Base-by-base conservation (phyloP, 495 filamentous ascomycete species). In the Umbilicaria muhlenbergii region DNA sequence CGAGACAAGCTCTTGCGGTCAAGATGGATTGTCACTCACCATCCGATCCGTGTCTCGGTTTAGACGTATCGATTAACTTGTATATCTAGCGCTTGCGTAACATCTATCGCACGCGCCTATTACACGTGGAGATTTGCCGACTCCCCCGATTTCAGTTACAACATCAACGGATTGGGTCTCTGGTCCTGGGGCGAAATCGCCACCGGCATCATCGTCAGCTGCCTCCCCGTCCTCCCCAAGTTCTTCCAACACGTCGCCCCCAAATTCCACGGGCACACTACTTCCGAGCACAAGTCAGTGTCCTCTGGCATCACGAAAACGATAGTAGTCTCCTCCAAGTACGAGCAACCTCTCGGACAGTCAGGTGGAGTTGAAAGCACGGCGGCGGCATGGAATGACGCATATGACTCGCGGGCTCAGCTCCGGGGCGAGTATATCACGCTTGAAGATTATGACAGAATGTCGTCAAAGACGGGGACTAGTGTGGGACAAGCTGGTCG, bases 231-330 rank as follows among this genome's bases (percentile, higher is more conserved):
- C 41, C 32, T 42, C 2, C 49, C 49, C 1, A 44, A 8, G 14
- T 49, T 50, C 16, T 45, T 51, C 33, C 49, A 50, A 41, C 21
- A 44, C 16, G 8, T 45, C 5, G 38, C 21, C 8, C 46, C 49
- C 2, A 49, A 37, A 19, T 0, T 51, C 3, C 16, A 11, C 21
- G 15, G 11, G 11, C 34, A 6, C 19, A 28, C 13, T 3, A 24
- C 36, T 5, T 4, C 10, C 35, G 24, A 34, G 16, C 3, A 17
- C 11, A 16, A 11, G 5, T 37, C 21, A 14, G 32, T 17, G 11
- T 0, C 32, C 2, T 10, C 42, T 5, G 11, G 18, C 24, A 6
- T 10, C 8, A 7, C 6, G 24, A 10, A 28, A 7, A 28, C 14
- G 32, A 24, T 32, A 32, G 17, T n/a, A n/a, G 2, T 5, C 19